phyloP scores from a whole-genome alignment of 169 alveolate genomes.

The Eimeria sp. region DNA sequence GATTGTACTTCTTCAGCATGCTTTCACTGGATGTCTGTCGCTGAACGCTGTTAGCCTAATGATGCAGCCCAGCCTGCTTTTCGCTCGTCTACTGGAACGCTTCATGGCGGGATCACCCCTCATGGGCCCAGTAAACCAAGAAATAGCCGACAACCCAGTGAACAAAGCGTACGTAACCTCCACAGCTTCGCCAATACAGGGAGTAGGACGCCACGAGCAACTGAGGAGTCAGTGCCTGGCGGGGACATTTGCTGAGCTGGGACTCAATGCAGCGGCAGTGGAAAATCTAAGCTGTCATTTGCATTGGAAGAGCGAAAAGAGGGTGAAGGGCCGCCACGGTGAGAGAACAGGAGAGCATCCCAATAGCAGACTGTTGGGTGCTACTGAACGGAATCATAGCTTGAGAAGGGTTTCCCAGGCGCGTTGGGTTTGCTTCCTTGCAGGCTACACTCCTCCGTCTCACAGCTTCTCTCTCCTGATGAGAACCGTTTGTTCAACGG shows the following conservation, averaged over 20 bases:
- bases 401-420: not conserved
- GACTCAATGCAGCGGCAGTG: conserved; percentile 52
- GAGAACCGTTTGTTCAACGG: conserved; percentile 28
- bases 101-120: conserved; percentile 36
- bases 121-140: conserved; percentile 34
- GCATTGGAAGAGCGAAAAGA: conserved; percentile 5
- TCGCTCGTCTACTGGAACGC: conserved; percentile 25
- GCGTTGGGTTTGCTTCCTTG: not conserved
- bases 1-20: conserved; percentile 25
- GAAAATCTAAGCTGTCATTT: conserved; percentile 19
- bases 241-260: conserved; percentile 38
- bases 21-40: conserved; percentile 46
- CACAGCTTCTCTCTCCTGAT: conserved; percentile 14
- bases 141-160: conserved; percentile 12
- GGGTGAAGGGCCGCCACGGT: conserved; percentile 35
- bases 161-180: not conserved
- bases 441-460: conserved; percentile 19
- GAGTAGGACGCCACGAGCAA: not conserved
- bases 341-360: not conserved
- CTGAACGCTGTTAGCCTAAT: conserved; percentile 29
- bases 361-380: not conserved
- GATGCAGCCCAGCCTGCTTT: conserved; percentile 47
- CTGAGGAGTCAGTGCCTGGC: conserved; percentile 46
- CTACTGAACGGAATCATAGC: not conserved
- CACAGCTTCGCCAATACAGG: conserved; percentile 24